These are phyloP conservation scores for Teratosphaeriaceae sp. DNA, from an alignment of 2,329 filamentous ascomycete genomes.

Conservation along the genomic window DNA sequence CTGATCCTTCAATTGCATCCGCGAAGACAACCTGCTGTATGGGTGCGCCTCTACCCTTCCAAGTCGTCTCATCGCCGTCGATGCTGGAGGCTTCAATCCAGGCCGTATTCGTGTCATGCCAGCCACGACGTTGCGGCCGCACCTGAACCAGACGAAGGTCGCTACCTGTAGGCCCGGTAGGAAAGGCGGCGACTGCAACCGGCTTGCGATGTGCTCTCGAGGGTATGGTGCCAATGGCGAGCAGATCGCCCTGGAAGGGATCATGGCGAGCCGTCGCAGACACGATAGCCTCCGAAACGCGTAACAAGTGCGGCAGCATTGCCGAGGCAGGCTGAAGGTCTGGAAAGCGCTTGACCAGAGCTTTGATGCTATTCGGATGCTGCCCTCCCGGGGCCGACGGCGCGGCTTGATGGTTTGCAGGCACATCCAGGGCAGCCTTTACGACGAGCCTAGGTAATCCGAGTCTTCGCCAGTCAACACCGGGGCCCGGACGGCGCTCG, in stretches of 20 bases:
- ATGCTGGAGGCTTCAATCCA: slow-evolving; percentile 43
- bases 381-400: background rate
- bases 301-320: slow-evolving; percentile 14
- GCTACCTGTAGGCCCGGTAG: slow-evolving; percentile 51
- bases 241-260: slow-evolving; percentile 36
- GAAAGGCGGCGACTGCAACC: slow-evolving; percentile 28
- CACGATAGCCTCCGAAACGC: slow-evolving; percentile 27
- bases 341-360: slow-evolving; percentile 15
- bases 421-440: background rate
- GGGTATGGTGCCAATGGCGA: slow-evolving; percentile 53
- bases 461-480: slow-evolving; percentile 20
- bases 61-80: slow-evolving; percentile 46
- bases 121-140: slow-evolving; percentile 48
- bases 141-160: slow-evolving; percentile 51
- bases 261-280: slow-evolving; percentile 31
- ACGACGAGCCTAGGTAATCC: slow-evolving; percentile 19
- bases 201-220: slow-evolving; percentile 26
- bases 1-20: slow-evolving; percentile 34
- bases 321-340: slow-evolving; percentile 16
- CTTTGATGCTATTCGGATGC: slow-evolving; percentile 13
- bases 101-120: slow-evolving; percentile 42
- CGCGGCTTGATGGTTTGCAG: background rate
- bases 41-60: slow-evolving; percentile 48
- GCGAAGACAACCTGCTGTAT: slow-evolving; percentile 51
- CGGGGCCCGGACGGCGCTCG: slow-evolving; percentile 8